These are phyloP conservation scores for Simmondsia chinensis DNA, from an alignment of 148 eudicot genomes.

Conservation along the genomic window DNA sequence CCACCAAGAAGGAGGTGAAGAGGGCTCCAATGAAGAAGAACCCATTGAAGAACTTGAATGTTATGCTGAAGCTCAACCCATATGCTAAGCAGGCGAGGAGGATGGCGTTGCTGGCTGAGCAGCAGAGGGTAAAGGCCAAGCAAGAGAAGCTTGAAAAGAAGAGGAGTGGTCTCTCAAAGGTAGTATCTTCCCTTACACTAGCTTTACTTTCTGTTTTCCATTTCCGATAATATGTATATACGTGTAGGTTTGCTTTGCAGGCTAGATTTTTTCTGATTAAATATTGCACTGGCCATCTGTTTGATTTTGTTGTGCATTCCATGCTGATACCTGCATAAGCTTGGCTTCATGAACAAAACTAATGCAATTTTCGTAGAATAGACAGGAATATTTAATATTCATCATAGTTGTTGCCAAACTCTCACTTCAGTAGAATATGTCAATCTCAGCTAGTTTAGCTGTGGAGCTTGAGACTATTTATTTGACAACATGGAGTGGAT, in stretches of 20 bases:
- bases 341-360: too few species aligned
- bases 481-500: too few species aligned
- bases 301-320: too few species aligned
- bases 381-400: too few species aligned
- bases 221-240: not conserved
- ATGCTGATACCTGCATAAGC: too few species aligned
- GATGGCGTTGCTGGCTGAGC: conserved; percentile 75
- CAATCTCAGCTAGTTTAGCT: too few species aligned
- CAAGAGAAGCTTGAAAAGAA: conserved; percentile 62
- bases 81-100: conserved; percentile 83
- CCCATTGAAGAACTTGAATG: conserved; percentile 75
- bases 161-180: conserved; percentile 61
- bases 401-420: too few species aligned
- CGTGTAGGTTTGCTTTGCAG: not conserved
- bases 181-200: conserved; percentile 12
- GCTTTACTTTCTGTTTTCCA: not conserved
- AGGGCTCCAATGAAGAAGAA: conserved; percentile 83
- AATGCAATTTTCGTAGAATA: too few species aligned
- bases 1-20: conserved; percentile 63
- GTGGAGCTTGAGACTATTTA: too few species aligned
- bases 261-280: too few species aligned
- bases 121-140: conserved; percentile 58
- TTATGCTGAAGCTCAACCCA: conserved; percentile 70
- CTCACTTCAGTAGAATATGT: too few species aligned
- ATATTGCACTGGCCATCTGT: too few species aligned